A percentile compares a stretch with the other conserved stretches of the same genome.
Evolutionary conservation across 768 basidiomycete species (phyloP).

Genomic region (Gelatoporia subvermispora): DNA sequence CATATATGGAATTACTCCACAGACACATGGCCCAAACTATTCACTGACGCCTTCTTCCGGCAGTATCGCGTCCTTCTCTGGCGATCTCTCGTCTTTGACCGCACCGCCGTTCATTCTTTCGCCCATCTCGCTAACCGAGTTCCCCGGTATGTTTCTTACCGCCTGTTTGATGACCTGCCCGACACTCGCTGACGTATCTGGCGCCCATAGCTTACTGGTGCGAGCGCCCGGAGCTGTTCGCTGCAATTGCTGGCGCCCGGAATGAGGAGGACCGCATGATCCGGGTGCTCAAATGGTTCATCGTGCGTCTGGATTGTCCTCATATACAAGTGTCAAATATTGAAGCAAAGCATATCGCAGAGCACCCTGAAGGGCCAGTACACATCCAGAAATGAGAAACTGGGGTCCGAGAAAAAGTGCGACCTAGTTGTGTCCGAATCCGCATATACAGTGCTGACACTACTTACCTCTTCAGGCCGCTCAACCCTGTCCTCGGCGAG

Average conservation of each 20-base stretch:
- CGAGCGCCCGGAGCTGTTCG: constrained; percentile 87
- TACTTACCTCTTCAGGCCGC: constrained; percentile 50
- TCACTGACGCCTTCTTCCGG: neutral
- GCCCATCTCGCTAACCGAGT: constrained; percentile 87
- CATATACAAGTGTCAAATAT: neutral
- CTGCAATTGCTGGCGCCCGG: constrained; percentile 75
- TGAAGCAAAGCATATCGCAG: constrained; percentile 30
- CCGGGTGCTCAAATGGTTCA: constrained; percentile 92
- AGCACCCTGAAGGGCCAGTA: constrained; percentile 94
- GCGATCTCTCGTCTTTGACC: constrained; percentile 80
- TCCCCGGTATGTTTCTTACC: constrained; percentile 58
- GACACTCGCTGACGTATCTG: constrained; percentile 1
- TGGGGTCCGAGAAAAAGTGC: constrained; percentile 97
- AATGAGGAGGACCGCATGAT: constrained; percentile 70
- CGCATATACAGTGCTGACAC: constrained; percentile 1
- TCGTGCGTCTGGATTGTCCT: constrained; percentile 52
- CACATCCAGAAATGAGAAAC: constrained; percentile 89
- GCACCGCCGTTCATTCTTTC: constrained; percentile 91
- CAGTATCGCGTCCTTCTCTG: constrained; percentile 82
- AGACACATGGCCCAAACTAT: too few species aligned
- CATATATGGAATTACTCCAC: too few species aligned
- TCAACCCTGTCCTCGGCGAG: constrained; percentile 96
- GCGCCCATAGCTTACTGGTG: constrained; percentile 85
- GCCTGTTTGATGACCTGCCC: neutral
- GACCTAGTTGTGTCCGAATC: constrained; percentile 20